Evolutionary conservation across 805 yeast genomes (phyloP), one percentile per base, ranked within the genome.

Genomic region (Hagleromyces aurorensis): DNA sequence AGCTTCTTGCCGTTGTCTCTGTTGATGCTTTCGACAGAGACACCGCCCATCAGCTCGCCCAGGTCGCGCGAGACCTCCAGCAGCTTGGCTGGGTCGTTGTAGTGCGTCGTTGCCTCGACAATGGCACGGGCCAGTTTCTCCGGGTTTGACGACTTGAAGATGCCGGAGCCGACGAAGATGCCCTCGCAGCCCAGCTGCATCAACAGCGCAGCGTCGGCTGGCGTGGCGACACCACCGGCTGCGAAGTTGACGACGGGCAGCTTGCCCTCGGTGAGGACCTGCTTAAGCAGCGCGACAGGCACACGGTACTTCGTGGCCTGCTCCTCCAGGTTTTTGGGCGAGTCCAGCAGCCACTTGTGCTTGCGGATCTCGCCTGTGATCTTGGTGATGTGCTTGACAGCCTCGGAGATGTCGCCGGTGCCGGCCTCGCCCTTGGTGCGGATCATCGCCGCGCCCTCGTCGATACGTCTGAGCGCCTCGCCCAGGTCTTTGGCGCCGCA

Each of bases 391-490:
- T 81, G 93, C 48, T 67, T 70, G 34, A 81, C 84, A 9, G 91
- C 91, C 56, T 81, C 89, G 23, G 83, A 73, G 30, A 81, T 75
- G 56, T 81, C 91, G 32, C 93, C 93, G 21, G 93, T 82, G 25
- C 93, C 93, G 19, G 93, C 91, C 55, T 81, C 93, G 43, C 93
- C 93, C 60, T 81, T 81, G 41, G 91, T 77, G 55, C 91, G 69
- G 52, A 81, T 70, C 89, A 81, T 79, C 18, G 89, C 87, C 20
- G 91, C 89, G 43, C 91, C 91, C 58, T 81, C 93, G 44, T 67
- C 61, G 48, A 82, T 67, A 51, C 93, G 69, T 55, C 91, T 71
- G 42, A 81, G 65, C 3, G 89, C 87, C 57, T 81, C 91, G 24
- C 89, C 91, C 34, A 81, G 67, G 58, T 81, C 72, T 52, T 75